Evolutionary conservation across 768 basidiomycete genomes (phyloP), one percentile per base, ranked within the genome.

Genomic region (Podaxis pistillaris): DNA sequence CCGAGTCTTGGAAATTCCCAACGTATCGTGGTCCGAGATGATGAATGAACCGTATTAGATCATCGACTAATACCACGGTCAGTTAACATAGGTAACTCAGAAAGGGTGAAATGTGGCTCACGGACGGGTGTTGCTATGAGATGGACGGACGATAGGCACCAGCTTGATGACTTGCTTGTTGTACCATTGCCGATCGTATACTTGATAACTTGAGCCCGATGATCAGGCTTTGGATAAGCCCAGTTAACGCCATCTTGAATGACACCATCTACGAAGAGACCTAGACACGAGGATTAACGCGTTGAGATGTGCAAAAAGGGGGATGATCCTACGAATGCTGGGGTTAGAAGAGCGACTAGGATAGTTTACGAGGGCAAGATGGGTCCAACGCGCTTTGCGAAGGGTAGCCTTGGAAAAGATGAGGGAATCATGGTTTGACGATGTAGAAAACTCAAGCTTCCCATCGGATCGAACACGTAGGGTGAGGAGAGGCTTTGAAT

Each of bases 1-100:
- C 71, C 8, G 79, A 81, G 53, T 92, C 89, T 70, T 93, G 92
- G 72, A 93, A 92, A 49, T 86, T 86, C 22, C 86, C 87, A 1
- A 79, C 78, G 63, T 94, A 94, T 49, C 88, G 83, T 8, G 93
- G 93, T 3, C 92, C 90, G 11, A 95, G 83, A 67, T 93, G 90
- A 68, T 94, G 88, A 38, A 93, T 81, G 50, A 94, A 81, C 15
- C 89, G 83, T 5, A 87, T 85, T 4, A 92, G 71, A 63, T 91
- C 90, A 57, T 93, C 87, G 15, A 79, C 90, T 90, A 55, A 22
- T 12, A 9, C 54, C 24, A 28, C 11, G 28, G 56, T 68, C 28
- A 70, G 60, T 17, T 60, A 19, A 47, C 26, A 28, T 19, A 58
- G 19, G 37, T 36, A 41, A 33, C 9, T 33, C 56, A 36, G 37